These are phyloP conservation scores for Saccharomycopsis hybrid DNA, from an alignment of 1,139 yeast species.

Conservation along the genomic window DNA sequence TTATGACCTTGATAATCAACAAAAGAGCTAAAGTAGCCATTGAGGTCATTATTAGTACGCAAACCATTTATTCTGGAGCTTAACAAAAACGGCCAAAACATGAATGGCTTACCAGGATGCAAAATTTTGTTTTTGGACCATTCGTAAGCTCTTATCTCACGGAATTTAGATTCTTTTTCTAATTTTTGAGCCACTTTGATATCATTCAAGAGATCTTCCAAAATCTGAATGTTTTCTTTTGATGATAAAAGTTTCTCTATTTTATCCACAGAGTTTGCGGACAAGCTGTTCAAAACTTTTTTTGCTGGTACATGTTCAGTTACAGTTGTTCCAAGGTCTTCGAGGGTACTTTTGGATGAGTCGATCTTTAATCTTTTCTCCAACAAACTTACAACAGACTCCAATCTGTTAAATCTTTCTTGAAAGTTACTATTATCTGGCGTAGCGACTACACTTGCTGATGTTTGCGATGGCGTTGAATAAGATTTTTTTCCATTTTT, in stretches of 20 bases:
- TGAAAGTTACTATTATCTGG: not conserved
- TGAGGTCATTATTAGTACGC: not conserved
- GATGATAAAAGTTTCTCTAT: slow-evolving; percentile 13
- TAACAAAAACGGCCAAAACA: slow-evolving; percentile 5
- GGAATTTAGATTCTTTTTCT: slow-evolving; percentile 10
- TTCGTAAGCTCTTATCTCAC: slow-evolving; percentile 18
- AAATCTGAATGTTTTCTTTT: slow-evolving; percentile 17
- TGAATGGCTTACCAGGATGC: slow-evolving; percentile 10
- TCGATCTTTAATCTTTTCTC: slow-evolving; percentile 10
- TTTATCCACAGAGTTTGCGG: not conserved
- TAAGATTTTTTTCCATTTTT: too few species aligned
- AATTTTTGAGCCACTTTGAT: slow-evolving; percentile 12
- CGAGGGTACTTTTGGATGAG: not conserved
- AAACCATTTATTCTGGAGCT: not conserved
- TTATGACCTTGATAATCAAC: not conserved
- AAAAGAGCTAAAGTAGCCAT: slow-evolving; percentile 9
- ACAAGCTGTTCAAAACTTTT: not conserved
- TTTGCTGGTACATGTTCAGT: not conserved
- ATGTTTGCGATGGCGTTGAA: too few species aligned
- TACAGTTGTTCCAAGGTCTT: not conserved
- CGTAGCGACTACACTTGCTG: too few species aligned
- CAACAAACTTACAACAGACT: slow-evolving; percentile 11
- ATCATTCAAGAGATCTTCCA: slow-evolving; percentile 15
- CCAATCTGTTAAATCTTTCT: slow-evolving; percentile 10
- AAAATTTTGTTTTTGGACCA: slow-evolving; percentile 19